Evolutionary conservation across 805 yeast species (phyloP).

Genomic region (Candida succiphila): DNA sequence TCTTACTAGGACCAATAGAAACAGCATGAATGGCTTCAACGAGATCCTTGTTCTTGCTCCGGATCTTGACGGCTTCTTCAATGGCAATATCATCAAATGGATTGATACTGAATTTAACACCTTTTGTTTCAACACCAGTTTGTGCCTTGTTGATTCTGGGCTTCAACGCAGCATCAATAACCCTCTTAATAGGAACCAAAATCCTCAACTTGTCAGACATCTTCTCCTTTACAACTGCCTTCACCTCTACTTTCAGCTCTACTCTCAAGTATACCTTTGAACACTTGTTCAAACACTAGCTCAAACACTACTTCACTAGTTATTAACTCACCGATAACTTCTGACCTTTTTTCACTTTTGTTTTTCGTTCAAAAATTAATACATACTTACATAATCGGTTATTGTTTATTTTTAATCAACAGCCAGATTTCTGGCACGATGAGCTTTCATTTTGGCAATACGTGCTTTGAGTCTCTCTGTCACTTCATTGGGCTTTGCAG

Average conservation of each 20-base stretch:
- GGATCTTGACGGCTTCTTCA: constrained; percentile 83
- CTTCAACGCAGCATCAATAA: constrained; percentile 85
- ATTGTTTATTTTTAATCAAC: too few species aligned
- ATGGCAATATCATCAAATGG: constrained; percentile 98
- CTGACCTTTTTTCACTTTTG: too few species aligned
- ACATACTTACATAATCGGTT: too few species aligned
- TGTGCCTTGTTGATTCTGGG: constrained; percentile 85
- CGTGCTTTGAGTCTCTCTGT: constrained; percentile 79
- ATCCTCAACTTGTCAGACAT: constrained; percentile 51
- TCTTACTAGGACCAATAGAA: constrained; percentile 77
- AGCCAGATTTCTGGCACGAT: constrained; percentile 21
- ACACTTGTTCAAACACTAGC: neutral
- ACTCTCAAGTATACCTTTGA: neutral
- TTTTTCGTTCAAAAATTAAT: too few species aligned
- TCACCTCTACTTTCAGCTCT: too few species aligned
- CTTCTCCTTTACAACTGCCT: too few species aligned
- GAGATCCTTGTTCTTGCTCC: constrained; percentile 49
- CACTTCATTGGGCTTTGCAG: too few species aligned
- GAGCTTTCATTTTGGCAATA: constrained; percentile 81
- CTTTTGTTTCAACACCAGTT: constrained; percentile 79
- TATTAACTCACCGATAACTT: too few species aligned
- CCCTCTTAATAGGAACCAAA: constrained; percentile 91
- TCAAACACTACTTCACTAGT: too few species aligned
- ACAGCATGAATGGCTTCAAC: constrained; percentile 87
- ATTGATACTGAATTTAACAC: constrained; percentile 86